Evolutionary conservation across 2,329 filamentous ascomycete genomes (phyloP).

Genomic region (Botrytis fragariae): DNA sequence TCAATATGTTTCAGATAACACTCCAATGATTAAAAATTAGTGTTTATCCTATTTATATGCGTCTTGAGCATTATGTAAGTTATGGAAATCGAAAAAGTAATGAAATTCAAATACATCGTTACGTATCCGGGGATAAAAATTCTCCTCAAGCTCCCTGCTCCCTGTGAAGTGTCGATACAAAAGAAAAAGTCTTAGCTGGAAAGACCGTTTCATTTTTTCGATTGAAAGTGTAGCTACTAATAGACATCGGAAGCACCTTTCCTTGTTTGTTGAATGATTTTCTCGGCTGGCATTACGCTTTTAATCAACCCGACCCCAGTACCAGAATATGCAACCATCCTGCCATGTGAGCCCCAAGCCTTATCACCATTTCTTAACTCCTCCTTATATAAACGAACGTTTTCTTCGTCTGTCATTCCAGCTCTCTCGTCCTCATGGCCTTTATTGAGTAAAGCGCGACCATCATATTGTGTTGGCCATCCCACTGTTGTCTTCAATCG

Average conservation of each 20-base stretch:
- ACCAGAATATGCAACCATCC: conserved; percentile 62
- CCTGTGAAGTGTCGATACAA: background rate
- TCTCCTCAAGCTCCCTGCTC: background rate
- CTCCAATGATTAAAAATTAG: no score
- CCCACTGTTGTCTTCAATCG: conserved; percentile 51
- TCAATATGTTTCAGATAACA: background rate
- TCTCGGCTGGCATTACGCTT: conserved; percentile 47
- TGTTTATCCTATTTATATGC: background rate
- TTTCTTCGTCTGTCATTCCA: conserved; percentile 43
- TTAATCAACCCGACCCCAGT: conserved; percentile 59
- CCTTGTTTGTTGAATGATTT: conserved; percentile 45
- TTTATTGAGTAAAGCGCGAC: conserved; percentile 55
- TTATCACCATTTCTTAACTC: conserved; percentile 50
- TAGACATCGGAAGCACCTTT: background rate
- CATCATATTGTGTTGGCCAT: conserved; percentile 58
- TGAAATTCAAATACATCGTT: background rate
- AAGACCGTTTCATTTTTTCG: background rate
- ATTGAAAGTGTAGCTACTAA: background rate
- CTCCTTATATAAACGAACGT: conserved; percentile 41
- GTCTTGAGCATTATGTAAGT: background rate
- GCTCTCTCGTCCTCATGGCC: conserved; percentile 46
- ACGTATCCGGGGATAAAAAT: background rate
- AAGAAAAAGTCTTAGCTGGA: no score
- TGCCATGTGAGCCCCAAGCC: conserved; percentile 50
- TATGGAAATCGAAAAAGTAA: background rate